phyloP scores from a whole-genome alignment of 495 filamentous ascomycete genomes.

The Bacidia gigantensis region DNA sequence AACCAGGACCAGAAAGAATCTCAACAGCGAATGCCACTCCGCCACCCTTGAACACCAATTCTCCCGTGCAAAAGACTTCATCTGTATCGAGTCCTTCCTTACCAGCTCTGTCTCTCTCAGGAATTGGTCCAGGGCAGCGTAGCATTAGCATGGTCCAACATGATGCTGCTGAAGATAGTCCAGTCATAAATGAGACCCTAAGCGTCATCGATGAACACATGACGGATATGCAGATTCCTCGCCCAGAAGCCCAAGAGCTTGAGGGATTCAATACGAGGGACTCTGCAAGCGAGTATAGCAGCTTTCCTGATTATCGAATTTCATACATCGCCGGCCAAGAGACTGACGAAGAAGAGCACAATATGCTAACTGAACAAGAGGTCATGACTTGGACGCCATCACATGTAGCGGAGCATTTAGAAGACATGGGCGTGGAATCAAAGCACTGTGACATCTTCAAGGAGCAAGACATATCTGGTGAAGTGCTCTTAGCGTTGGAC shows the following conservation, averaged over 20 bases:
- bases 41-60: slow-evolving; percentile 18
- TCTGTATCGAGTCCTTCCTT: slow-evolving; percentile 20
- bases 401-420: slow-evolving; percentile 75
- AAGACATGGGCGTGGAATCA: slow-evolving; percentile 63
- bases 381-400: slow-evolving; percentile 62
- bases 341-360: slow-evolving; percentile 57
- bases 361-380: slow-evolving; percentile 42
- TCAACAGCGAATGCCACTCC: slow-evolving; percentile 12
- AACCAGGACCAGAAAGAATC: slow-evolving; percentile 3
- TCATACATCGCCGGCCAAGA: slow-evolving; percentile 87
- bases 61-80: slow-evolving; percentile 15
- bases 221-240: slow-evolving; percentile 73
- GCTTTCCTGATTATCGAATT: slow-evolving; percentile 55
- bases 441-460: slow-evolving; percentile 84
- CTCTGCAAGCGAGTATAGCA: slow-evolving; percentile 83
- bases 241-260: slow-evolving; percentile 38
- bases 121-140: slow-evolving; percentile 22
- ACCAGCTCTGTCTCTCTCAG: not conserved
- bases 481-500: slow-evolving; percentile 87
- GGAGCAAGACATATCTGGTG: slow-evolving; percentile 91
- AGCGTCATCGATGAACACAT: slow-evolving; percentile 98
- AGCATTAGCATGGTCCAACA: slow-evolving; percentile 32
- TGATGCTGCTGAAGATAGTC: slow-evolving; percentile 45
- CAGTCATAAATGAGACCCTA: slow-evolving; percentile 90
- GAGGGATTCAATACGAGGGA: slow-evolving; percentile 53